These are phyloP conservation scores for Kuraishia ogatae DNA, from an alignment of 805 yeast genomes.

Conservation along the genomic window DNA sequence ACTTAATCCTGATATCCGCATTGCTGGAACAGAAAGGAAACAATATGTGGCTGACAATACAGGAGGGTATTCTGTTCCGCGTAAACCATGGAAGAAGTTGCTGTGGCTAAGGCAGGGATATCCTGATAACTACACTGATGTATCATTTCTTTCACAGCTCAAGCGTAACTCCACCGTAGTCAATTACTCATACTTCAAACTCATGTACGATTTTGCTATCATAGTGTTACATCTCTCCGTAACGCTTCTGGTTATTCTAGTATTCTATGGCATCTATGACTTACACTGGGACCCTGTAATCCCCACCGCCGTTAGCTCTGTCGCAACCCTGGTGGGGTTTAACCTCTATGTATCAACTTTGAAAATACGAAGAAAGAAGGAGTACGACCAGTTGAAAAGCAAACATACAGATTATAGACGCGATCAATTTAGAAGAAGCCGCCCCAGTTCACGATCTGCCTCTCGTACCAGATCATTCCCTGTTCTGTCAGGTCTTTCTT, in stretches of 20 bases:
- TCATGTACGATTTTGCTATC: slow-evolving; percentile 65
- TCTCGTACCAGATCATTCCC: neutral
- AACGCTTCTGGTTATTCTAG: slow-evolving; percentile 52
- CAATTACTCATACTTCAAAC: slow-evolving; percentile 50
- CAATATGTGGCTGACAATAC: neutral
- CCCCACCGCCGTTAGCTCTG: slow-evolving; percentile 27
- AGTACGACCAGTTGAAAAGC: slow-evolving; percentile 17
- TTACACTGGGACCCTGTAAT: slow-evolving; percentile 39
- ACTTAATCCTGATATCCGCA: neutral
- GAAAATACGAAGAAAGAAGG: slow-evolving; percentile 19
- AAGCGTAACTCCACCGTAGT: slow-evolving; percentile 70
- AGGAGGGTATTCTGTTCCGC: neutral
- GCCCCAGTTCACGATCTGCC: neutral
- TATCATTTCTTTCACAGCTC: slow-evolving; percentile 71
- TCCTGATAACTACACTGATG: slow-evolving; percentile 88
- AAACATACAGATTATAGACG: neutral
- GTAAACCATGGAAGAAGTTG: slow-evolving; percentile 72
- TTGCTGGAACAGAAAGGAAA: neutral
- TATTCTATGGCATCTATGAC: slow-evolving; percentile 56
- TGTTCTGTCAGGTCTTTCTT: neutral
- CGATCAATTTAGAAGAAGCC: slow-evolving; percentile 4
- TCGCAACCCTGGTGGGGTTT: slow-evolving; percentile 27
- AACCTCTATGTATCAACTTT: slow-evolving; percentile 20
- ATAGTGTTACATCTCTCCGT: slow-evolving; percentile 59
- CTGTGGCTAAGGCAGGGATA: slow-evolving; percentile 79